Evolutionary conservation across 1,284 basidiomycete species (phyloP).

Genomic region (Puccinia novopanici): DNA sequence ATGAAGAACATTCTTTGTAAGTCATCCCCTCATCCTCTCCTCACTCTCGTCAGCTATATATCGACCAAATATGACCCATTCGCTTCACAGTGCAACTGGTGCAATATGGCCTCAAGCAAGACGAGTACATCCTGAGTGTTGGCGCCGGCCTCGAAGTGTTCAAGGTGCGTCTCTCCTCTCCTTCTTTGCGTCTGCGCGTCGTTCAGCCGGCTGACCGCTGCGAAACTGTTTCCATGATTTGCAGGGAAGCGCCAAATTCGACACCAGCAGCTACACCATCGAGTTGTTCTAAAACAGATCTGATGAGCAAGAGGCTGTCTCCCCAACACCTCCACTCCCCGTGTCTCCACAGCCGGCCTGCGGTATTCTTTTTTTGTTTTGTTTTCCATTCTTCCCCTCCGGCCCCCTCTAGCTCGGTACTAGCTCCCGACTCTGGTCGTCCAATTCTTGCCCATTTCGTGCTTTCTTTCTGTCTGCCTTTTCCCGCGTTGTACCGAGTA

Average conservation of each 20-base stretch:
- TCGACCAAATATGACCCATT: too few relatives aligned
- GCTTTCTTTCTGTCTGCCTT: too few relatives aligned
- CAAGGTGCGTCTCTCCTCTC: not conserved
- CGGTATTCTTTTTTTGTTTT: too few relatives aligned
- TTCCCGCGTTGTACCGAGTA: too few relatives aligned
- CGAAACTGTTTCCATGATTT: not conserved
- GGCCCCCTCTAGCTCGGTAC: too few relatives aligned
- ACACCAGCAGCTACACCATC: not conserved
- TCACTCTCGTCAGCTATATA: not conserved
- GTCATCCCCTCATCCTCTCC: not conserved
- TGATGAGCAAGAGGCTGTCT: too few relatives aligned
- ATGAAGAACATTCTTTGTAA: not conserved
- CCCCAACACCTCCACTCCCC: too few relatives aligned
- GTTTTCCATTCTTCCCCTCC: too few relatives aligned
- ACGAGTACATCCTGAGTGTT: constrained; percentile 27
- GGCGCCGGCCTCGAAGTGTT: constrained; percentile 28
- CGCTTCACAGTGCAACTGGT: not conserved
- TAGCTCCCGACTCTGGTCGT: too few relatives aligned
- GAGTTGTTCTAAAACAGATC: not conserved
- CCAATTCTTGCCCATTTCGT: too few relatives aligned
- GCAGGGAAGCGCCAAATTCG: not conserved
- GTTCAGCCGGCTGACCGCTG: too few relatives aligned
- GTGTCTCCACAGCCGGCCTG: too few relatives aligned
- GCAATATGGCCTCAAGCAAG: not conserved
- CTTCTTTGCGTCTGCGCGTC: not conserved